These are phyloP conservation scores for Dissophora ornata DNA, from an alignment of 192 early-diverging fungal species.

Conservation along the genomic window DNA sequence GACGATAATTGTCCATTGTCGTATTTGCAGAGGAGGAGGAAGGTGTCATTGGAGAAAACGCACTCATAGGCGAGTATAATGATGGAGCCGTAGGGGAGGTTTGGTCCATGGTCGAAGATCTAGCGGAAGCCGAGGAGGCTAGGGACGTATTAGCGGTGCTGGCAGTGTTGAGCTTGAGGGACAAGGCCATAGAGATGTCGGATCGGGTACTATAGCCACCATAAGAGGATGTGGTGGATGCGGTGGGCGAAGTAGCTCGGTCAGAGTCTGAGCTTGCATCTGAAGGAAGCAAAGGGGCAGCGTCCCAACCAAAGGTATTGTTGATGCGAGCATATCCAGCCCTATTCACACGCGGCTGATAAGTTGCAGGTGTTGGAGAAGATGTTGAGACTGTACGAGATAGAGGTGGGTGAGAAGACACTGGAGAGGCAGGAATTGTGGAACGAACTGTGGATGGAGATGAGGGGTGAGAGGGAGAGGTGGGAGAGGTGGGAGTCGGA, in stretches of 20 bases:
- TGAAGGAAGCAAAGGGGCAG: too few relatives aligned
- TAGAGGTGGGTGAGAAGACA: too few relatives aligned
- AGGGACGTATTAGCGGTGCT: background rate
- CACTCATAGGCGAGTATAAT: conserved; percentile 8
- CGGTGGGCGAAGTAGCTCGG: conserved; percentile 10
- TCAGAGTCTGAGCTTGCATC: background rate
- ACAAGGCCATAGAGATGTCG: background rate
- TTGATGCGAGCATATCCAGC: too few relatives aligned
- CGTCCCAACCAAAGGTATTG: background rate
- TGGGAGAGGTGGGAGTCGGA: background rate
- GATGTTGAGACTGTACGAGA: too few relatives aligned
- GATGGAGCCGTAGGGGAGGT: background rate
- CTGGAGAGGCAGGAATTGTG: too few relatives aligned
- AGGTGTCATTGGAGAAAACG: too few relatives aligned
- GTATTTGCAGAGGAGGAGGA: too few relatives aligned
- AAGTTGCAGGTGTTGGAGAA: background rate
- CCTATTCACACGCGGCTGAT: too few relatives aligned
- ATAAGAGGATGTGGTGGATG: conserved; percentile 16
- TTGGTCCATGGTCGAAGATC: conserved; percentile 1
- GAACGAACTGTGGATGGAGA: too few relatives aligned
- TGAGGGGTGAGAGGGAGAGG: background rate
- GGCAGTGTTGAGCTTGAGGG: background rate
- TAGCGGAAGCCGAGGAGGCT: background rate
- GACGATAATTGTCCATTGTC: background rate
- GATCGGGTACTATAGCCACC: background rate